phyloP scores from a whole-genome alignment of 2,329 filamentous ascomycete genomes.

The Dothideomycetes sp. region DNA sequence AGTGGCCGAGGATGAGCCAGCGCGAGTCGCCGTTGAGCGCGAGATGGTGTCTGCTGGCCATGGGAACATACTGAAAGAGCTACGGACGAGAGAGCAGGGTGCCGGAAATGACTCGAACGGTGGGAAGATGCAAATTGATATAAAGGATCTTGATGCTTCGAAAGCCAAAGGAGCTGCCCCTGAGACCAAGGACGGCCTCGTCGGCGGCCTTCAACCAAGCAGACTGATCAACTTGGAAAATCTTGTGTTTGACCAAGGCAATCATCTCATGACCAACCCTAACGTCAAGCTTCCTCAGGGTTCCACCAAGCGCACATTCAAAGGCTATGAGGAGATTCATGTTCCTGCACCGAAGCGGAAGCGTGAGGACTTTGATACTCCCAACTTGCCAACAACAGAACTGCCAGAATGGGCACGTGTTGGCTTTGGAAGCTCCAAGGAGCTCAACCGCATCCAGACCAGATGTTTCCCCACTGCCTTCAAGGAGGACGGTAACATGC shows the following conservation, averaged over 20 bases:
- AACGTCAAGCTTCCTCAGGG: slow-evolving; percentile 89
- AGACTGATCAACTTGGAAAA: slow-evolving; percentile 91
- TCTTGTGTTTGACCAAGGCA: slow-evolving; percentile 92
- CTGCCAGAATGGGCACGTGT: slow-evolving; percentile 85
- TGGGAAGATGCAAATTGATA: slow-evolving; percentile 64
- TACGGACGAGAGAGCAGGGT: slow-evolving; percentile 58
- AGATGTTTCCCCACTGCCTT: slow-evolving; percentile 89
- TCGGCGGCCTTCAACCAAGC: slow-evolving; percentile 76
- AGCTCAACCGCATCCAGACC: slow-evolving; percentile 91
- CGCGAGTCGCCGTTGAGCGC: slow-evolving; percentile 66
- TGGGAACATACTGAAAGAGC: slow-evolving; percentile 75
- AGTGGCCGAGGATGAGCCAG: slow-evolving; percentile 64
- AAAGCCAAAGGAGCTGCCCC: slow-evolving; percentile 28
- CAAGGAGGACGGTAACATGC: slow-evolving; percentile 89
- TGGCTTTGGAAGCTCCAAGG: slow-evolving; percentile 76
- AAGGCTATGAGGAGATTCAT: slow-evolving; percentile 97
- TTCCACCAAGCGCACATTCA: slow-evolving; percentile 89
- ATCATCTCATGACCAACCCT: slow-evolving; percentile 98
- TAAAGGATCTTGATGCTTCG: slow-evolving; percentile 64
- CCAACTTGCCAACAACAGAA: slow-evolving; percentile 71
- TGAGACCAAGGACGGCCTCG: slow-evolving; percentile 52
- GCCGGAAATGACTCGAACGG: slow-evolving; percentile 51
- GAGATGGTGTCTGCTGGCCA: slow-evolving; percentile 88
- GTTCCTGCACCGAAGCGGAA: slow-evolving; percentile 87
- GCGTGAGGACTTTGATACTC: slow-evolving; percentile 62